Percentiles rank a stretch among this genome's conserved stretches.
These are phyloP conservation scores for Peronospora farinosa DNA, from an alignment of 352 stramenopile genomes.

Conservation along the genomic window DNA sequence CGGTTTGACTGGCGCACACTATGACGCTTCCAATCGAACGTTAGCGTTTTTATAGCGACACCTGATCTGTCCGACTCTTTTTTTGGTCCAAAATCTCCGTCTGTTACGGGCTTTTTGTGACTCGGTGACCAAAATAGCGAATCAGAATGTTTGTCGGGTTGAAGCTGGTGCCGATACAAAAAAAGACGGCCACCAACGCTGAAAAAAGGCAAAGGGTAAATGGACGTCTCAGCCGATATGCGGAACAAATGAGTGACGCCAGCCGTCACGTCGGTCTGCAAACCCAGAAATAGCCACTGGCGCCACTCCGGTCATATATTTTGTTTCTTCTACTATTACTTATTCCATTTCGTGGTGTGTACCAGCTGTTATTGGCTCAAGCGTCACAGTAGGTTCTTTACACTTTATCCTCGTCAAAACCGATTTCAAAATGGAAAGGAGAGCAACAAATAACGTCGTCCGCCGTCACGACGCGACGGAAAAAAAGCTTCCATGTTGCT, in stretches of 20 bases:
- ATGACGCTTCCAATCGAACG: constrained; percentile 29
- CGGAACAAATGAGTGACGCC: background rate
- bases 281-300: constrained; percentile 1
- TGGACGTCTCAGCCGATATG: background rate
- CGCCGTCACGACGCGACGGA: constrained; percentile 18
- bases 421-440: constrained; percentile 7
- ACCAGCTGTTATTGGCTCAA: constrained; percentile 16
- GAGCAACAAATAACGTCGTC: constrained; percentile 4
- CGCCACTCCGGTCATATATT: constrained; percentile 2
- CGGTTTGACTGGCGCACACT: constrained; percentile 1
- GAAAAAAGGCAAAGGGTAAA: too few relatives aligned
- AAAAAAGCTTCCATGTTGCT: constrained; percentile 4
- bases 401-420: background rate
- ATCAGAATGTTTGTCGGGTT: constrained; percentile 3
- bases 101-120: constrained; percentile 11
- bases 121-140: constrained; percentile 11
- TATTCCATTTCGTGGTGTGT: constrained; percentile 24
- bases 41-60: constrained; percentile 6
- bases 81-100: constrained; percentile 3
- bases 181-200: background rate
- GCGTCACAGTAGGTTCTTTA: constrained; percentile 1
- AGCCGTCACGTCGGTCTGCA: too few relatives aligned
- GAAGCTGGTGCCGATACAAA: background rate
- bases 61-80: constrained; percentile 18
- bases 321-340: constrained; percentile 11